Evolutionary conservation across 441 rosid genomes (phyloP).

Genomic region (Erodium moschatum): DNA sequence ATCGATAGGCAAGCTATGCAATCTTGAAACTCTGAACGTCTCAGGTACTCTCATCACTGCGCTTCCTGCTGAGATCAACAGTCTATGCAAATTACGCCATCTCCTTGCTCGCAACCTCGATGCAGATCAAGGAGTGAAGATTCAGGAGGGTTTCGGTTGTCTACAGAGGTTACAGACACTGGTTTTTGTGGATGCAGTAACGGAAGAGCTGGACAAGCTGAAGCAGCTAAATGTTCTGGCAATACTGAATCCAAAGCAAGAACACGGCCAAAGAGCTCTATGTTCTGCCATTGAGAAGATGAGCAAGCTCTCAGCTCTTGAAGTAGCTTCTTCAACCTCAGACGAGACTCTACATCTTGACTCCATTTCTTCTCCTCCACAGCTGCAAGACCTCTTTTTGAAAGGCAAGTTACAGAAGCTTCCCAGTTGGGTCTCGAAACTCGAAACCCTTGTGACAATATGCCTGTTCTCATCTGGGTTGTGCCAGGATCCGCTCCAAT

Average conservation of each 20-base stretch:
- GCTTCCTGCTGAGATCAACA: slow-evolving; percentile 14
- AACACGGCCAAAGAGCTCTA: not conserved
- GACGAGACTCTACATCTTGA: slow-evolving; percentile 15
- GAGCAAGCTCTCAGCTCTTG: not conserved
- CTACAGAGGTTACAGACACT: slow-evolving; percentile 14
- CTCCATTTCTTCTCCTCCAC: slow-evolving; percentile 14
- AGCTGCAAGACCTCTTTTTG: slow-evolving; percentile 14
- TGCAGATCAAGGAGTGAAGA: not conserved
- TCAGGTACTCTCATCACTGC: not conserved
- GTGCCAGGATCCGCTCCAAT: slow-evolving; percentile 8
- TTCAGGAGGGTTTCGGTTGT: slow-evolving; percentile 4
- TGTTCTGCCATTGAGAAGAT: slow-evolving; percentile 7
- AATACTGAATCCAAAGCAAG: slow-evolving; percentile 1
- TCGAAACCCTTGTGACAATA: slow-evolving; percentile 1
- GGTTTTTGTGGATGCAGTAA: slow-evolving; percentile 3
- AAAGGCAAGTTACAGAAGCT: slow-evolving; percentile 9
- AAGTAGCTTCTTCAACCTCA: not conserved
- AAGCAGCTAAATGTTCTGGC: slow-evolving; percentile 14
- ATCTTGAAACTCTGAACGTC: slow-evolving; percentile 16
- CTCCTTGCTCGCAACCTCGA: slow-evolving; percentile 4
- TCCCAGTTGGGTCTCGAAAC: slow-evolving; percentile 12
- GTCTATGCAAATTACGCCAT: not conserved
- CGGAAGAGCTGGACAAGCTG: slow-evolving; percentile 9
- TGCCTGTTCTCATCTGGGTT: slow-evolving; percentile 7
- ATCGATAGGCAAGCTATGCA: slow-evolving; percentile 15